Base-by-base conservation (phyloP, 169 alveolate genomes). In the Eimeria tenella region DNA sequence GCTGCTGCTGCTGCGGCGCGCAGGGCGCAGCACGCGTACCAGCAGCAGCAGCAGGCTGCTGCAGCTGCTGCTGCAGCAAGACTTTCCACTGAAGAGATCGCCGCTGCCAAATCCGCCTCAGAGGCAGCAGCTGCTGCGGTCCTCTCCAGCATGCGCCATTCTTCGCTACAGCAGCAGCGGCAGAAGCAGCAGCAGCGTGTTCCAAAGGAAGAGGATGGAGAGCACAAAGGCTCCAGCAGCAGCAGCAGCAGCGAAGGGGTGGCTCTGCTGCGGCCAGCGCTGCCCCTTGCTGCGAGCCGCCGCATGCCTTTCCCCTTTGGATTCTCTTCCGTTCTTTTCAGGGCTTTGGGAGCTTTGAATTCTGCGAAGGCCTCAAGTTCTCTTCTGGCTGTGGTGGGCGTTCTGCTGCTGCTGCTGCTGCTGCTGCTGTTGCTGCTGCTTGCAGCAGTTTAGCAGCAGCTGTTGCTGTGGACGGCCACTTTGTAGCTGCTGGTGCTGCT, bases 111-210 rank as follows among this genome's bases (percentile, higher is more conserved):
- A 23, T 74, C 84, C 53, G 84, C 58, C 58, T 23, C 53, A 6
- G 58, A 74, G 60, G 84, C 60, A 42, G 84, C 60, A 74, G 84
- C 84, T 74, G 84, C 84, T 23, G 84, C 60, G 10, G 52, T 74
- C n/a, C 84, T 74, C 11, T 50, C 84, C 58, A 13, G 19, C 60
- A 13, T 42, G 17, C 58, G 84, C 23, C 84, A n/a, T 19, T 23
- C 60, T 74, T 23, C 53, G 19, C 53, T 11, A 60, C 84, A 74
- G 84, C 52, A 74, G 84, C 84, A 74, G 84, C 53, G 21, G 31
- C 25, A 23, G 84, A 4, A 74, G 84, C 58, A 42, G 53, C 53
- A 74, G 60, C 79, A 70, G 10, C 79, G 52, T 23, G n/a, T 74
- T 25, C 58, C 53, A n/a, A n/a, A 42, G 52, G 31, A 74, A 60